Conservation (phyloP, 2,329 filamentous ascomycete species). For the Microsporum ferrugineum region DNA sequence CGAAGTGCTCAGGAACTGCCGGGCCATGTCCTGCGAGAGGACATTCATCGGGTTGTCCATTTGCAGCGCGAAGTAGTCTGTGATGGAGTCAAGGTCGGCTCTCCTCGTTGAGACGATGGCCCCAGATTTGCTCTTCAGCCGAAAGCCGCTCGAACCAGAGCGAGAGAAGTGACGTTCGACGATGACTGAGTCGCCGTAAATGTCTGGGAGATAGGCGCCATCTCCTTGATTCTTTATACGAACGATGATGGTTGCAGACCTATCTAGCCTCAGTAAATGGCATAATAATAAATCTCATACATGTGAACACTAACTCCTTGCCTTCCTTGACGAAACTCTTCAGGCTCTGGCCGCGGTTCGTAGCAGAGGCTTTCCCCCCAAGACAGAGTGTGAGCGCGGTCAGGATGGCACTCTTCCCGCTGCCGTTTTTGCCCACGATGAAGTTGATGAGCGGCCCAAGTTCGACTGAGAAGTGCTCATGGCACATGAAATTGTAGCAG, state of each 20-base stretch:
- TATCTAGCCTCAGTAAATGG: slow-evolving; percentile 16
- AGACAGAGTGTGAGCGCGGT: slow-evolving; percentile 88
- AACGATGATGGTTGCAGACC: slow-evolving; percentile 56
- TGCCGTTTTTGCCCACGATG: slow-evolving; percentile 93
- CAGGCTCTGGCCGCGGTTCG: slow-evolving; percentile 80
- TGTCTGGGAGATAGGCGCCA: slow-evolving; percentile 68
- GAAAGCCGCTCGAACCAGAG: slow-evolving; percentile 67
- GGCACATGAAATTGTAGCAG: slow-evolving; percentile 95
- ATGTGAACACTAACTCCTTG: slow-evolving; percentile 47
- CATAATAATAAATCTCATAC: neutral
- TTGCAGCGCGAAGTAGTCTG: slow-evolving; percentile 84
- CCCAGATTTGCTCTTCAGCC: slow-evolving; percentile 62
- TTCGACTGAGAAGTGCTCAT: slow-evolving; percentile 65
- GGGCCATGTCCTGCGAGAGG: slow-evolving; percentile 85
- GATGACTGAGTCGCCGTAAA: slow-evolving; percentile 74
- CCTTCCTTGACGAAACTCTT: slow-evolving; percentile 89
- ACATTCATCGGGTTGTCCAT: slow-evolving; percentile 96
- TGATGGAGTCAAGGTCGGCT: slow-evolving; percentile 78
- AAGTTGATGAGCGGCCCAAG: slow-evolving; percentile 97
- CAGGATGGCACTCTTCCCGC: slow-evolving; percentile 89
- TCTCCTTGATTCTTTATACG: slow-evolving; percentile 83
- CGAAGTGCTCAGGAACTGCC: slow-evolving; percentile 82
- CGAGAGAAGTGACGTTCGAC: slow-evolving; percentile 83
- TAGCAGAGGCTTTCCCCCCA: slow-evolving; percentile 86
- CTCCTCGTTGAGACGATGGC: slow-evolving; percentile 71